Base-by-base conservation (phyloP, 1,139 yeast species). In the Wickerhamomyces sp. region DNA sequence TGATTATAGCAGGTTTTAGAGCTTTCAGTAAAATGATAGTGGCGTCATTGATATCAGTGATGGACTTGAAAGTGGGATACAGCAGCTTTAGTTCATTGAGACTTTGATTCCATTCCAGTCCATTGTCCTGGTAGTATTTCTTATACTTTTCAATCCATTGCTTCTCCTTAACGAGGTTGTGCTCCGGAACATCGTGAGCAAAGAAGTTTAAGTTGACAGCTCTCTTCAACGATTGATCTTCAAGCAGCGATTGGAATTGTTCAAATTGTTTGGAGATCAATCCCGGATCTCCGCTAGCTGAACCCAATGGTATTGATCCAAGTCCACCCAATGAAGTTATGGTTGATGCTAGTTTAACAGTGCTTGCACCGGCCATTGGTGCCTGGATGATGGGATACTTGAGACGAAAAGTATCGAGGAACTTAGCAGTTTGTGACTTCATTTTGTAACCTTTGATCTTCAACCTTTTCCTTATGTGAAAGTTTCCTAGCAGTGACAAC, bases 321-420 rank as follows among this genome's bases (percentile, higher is more conserved):
- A 76, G 45, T 1, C 71, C 79, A 0, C 81, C 81, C 18, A 51
- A 46, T 5, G 58, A 57, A 1, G 69, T 59, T 2, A 73, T 68
- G 1, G 59, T 61, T 1, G 72, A 65, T 0, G 78, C 76, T 46
- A 76, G 55, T 32, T 61, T 60, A 2, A 67, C 61, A 0, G 77
- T 73, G 27, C 73, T 64, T 1, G 75, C 66, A 1, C 80, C 80
- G 0, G 80, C 79, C 81, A 76, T 76, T 31, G 81, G 81, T 1
- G 80, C 68, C 53, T 75, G 79, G 34, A 76, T 59, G 2, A 76
- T 60, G 2, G 80, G 80, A 32, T 60, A 53, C 27, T 53, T 59
- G 13, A 69, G 14, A 51, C 64, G 50, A 55, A 59, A 51, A 2
- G 42, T 38, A 10, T 45, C 40, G 10, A 50, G 29, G 36, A 57